Evolutionary conservation across 345 rosid genomes (phyloP).

Genomic region (Excoecaria cochinchinensis): DNA sequence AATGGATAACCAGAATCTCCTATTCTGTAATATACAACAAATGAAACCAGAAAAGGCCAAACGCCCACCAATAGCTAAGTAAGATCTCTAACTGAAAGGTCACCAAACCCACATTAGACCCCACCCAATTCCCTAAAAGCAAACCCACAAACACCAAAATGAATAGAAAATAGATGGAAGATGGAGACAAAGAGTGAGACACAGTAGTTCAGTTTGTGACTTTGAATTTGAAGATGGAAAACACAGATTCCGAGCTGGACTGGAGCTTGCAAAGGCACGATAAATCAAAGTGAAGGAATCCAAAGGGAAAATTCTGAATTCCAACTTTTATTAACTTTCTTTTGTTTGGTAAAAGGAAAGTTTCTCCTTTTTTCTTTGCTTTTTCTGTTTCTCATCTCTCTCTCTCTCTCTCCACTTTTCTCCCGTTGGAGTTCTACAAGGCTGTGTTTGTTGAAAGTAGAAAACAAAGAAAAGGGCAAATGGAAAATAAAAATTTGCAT

Average conservation of each 20-base stretch:
- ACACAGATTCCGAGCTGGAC: constrained; percentile 20
- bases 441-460: background rate
- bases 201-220: constrained; percentile 24
- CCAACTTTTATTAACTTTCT: constrained; percentile 39
- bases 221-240: constrained; percentile 31
- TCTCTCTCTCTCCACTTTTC: constrained; percentile 14
- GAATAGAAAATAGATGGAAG: background rate
- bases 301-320: constrained; percentile 36
- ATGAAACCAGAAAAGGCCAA: constrained; percentile 26
- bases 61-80: constrained; percentile 22
- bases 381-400: background rate
- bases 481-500: too few species aligned
- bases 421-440: constrained; percentile 25
- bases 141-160: constrained; percentile 19
- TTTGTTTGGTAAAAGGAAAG: constrained; percentile 67
- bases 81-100: constrained; percentile 39
- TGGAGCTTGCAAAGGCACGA: constrained; percentile 13
- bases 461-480: background rate
- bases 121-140: constrained; percentile 18
- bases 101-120: constrained; percentile 34
- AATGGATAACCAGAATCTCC: background rate
- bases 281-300: constrained; percentile 42
- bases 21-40: constrained; percentile 1
- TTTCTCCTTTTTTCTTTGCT: constrained; percentile 14
- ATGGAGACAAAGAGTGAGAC: constrained; percentile 7